Percentiles rank a stretch among this genome's conserved stretches.
These are phyloP conservation scores for Blastobotrys mokoenaii DNA, from an alignment of 805 yeast genomes.

Conservation along the genomic window DNA sequence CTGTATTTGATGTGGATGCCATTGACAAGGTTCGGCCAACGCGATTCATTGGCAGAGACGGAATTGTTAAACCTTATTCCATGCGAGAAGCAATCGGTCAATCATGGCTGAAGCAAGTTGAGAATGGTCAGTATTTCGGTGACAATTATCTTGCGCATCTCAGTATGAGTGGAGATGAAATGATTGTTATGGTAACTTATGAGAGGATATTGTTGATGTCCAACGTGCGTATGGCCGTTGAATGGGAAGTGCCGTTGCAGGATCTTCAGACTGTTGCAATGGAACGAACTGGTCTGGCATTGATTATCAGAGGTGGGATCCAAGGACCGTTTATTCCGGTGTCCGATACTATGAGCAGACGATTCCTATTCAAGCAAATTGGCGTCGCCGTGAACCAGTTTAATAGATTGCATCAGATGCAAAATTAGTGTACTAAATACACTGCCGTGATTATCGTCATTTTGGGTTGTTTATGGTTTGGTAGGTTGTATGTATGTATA, in stretches of 20 bases:
- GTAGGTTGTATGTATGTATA: no score
- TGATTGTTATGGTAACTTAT: slow-evolving; percentile 68
- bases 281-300: slow-evolving; percentile 70
- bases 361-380: slow-evolving; percentile 61
- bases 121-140: slow-evolving; percentile 65
- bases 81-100: slow-evolving; percentile 90
- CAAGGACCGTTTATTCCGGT: slow-evolving; percentile 75
- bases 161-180: slow-evolving; percentile 71
- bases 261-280: slow-evolving; percentile 61
- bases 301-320: slow-evolving; percentile 48
- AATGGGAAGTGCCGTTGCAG: slow-evolving; percentile 66
- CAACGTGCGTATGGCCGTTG: slow-evolving; percentile 47
- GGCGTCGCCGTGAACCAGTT: slow-evolving; percentile 74
- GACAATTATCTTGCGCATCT: slow-evolving; percentile 84
- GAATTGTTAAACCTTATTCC: slow-evolving; percentile 65
- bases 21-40: slow-evolving; percentile 78
- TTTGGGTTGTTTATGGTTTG: no score
- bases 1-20: slow-evolving; percentile 73
- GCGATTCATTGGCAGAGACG: slow-evolving; percentile 61
- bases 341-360: slow-evolving; percentile 54
- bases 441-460: no score
- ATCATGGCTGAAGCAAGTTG: slow-evolving; percentile 75
- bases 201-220: slow-evolving; percentile 60
- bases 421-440: no score
- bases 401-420: slow-evolving; percentile 35